Base-by-base conservation (phyloP, 2,329 filamentous ascomycete genomes). In the Alternaria ventricosa region DNA sequence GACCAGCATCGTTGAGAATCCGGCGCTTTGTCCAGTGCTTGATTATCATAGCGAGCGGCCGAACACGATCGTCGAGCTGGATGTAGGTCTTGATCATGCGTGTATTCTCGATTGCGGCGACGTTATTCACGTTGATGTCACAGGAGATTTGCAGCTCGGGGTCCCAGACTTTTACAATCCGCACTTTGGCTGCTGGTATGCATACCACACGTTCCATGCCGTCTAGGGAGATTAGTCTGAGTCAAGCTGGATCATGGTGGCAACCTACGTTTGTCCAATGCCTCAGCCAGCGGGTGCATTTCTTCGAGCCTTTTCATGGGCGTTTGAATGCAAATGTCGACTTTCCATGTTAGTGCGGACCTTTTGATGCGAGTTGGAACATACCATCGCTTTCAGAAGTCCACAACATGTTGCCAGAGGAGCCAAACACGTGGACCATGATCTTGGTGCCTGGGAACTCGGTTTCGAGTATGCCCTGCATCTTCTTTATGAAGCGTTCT, bases 101-200 rank as follows among this genome's bases (percentile, higher is more conserved):
- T 13, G 96, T 99, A 75, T 99, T 99, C 80, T 98, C 94, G 65
- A 99, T 84, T 5, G 96, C 96, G 57, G 96, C 82, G 0, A 94
- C 96, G 74, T 98, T 99, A 83, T 99, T 99, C 82, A 99, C 94
- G 73, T 99, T 99, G 91, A 99, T 96, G 78, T 99, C 96, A 79
- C 94, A 97, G 15, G 94, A 92, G 55, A 99, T 85, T 68, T 90
- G 85, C 61, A 97, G 85, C 79, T 97, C 93, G 4, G 96, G 96
- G 78, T 99, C 96, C 94, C 96, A 99, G 60, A 97, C 92, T 84
- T 98, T 98, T 71, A 99, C 96, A 75, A 99, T 99, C 5, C 96
- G 95, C 13, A 99, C 96, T 81, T 97, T 98, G 63, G 96, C 96
- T 45, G 92, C 92, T 27, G 93, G 93, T 56, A 98, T 93, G 78